These are phyloP conservation scores for Cicer bijugum DNA, from an alignment of 306 rosid genomes.

Conservation along the genomic window DNA sequence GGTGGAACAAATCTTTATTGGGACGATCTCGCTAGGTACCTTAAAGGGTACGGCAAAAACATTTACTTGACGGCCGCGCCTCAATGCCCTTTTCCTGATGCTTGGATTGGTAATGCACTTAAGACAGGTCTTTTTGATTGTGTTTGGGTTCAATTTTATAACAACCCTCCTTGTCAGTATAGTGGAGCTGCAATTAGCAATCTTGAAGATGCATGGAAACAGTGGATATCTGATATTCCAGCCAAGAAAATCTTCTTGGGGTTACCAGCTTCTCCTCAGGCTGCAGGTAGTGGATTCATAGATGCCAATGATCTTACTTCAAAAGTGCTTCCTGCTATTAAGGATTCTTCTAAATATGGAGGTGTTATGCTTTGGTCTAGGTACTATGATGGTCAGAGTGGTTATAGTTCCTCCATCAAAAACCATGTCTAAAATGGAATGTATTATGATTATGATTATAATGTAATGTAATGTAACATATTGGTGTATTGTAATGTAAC, in stretches of 20 bases:
- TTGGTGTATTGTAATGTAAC: slow-evolving; percentile 1
- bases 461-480: neutral
- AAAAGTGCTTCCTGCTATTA: slow-evolving; percentile 51
- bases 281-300: slow-evolving; percentile 52
- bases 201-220: slow-evolving; percentile 52
- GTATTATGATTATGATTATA: neutral
- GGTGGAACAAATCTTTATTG: slow-evolving; percentile 44
- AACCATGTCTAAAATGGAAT: slow-evolving; percentile 36
- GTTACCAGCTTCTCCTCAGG: slow-evolving; percentile 48
- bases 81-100: slow-evolving; percentile 53
- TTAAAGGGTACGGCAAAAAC: slow-evolving; percentile 40
- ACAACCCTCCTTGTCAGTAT: slow-evolving; percentile 55
- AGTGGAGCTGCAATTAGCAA: slow-evolving; percentile 26
- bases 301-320: slow-evolving; percentile 47
- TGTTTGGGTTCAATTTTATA: slow-evolving; percentile 56
- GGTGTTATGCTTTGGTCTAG: slow-evolving; percentile 56
- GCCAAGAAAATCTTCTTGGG: slow-evolving; percentile 52
- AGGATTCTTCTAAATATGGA: slow-evolving; percentile 48
- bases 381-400: slow-evolving; percentile 47
- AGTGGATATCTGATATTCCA: slow-evolving; percentile 45
- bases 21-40: slow-evolving; percentile 51
- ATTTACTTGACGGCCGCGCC: slow-evolving; percentile 52
- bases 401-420: slow-evolving; percentile 50
- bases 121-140: slow-evolving; percentile 49
- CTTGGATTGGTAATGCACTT: slow-evolving; percentile 51